Evolutionary conservation across 2,329 filamentous ascomycete species (phyloP), one percentile per base, ranked within the genome.

Genomic region (Cladosporium sp.): DNA sequence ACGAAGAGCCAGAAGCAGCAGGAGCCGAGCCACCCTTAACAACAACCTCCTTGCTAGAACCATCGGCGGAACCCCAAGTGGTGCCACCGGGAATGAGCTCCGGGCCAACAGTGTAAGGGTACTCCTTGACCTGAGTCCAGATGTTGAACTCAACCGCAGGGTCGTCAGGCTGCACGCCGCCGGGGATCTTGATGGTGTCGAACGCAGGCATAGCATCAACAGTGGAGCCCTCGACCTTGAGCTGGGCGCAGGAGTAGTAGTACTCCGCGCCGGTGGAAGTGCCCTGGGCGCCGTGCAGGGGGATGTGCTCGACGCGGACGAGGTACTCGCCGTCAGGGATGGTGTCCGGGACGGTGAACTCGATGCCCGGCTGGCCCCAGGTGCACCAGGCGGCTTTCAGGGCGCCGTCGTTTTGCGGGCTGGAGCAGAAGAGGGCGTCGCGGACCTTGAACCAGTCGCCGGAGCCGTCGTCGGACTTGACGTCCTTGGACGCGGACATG

Each of bases 281-380:
- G 43, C 63, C 63, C 67, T 82, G 74, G n/a, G 83, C 83, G 25
- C 84, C 83, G 74, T 86, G 84, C 43, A 86, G 76, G 8, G 84
- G 83, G 54, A 85, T 78, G 34, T 83, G 79, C 76, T 86, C 84
- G 30, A 82, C 80, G 46, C 84, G 80, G 71, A 87, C 75, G 21
- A 87, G 80, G 70, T 86, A 86, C 58, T 86, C 78, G 57, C 84
- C 85, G 1, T 82, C 77, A 6, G 83, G 82, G 66, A 86, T 79
- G 75, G 80, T 82, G 28, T 76, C 71, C 46, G 85, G 84, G 66
- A 86, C 72, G 66, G 76, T 77, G 76, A 70, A 70, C 16, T 39
- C 58, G 63, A 65, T 64, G 54, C 63, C 63, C 58, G 57, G 64
- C 25, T 61, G 32, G 61, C 60, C 66, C 63, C 49, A 63, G 39